Evolutionary conservation across 2,329 filamentous ascomycete genomes (phyloP), one percentile per base, ranked within the genome.

Genomic region (Pleochaeta shiraiana): DNA sequence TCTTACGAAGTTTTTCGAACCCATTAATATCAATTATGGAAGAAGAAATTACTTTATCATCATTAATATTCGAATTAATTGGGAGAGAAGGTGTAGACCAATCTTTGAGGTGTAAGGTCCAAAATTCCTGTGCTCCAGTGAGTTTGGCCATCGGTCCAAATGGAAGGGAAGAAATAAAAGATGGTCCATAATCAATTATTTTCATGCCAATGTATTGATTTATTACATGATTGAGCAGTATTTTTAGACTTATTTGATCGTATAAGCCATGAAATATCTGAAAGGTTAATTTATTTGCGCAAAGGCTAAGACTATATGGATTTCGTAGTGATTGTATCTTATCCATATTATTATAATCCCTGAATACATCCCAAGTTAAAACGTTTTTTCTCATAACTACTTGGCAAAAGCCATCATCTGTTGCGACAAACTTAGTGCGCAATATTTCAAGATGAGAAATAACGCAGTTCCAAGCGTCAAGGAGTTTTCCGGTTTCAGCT

Each of bases 181-280:
- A 71, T 0, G 83, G 82, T 0, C 76, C 77, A 7, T 72, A 69
- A 0, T 71, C 69, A 43, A 65, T 69, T 7, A 57, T 69, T 28
- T 67, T 21, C 2, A 67, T 47, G 0, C 70, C 70, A 19, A 70
- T 67, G 69, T 88, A 89, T 4, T 78, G 74, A 2, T 75, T 70
- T 31, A 76, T 74, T 2, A 95, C 77, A 24, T 78, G 74, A 2
- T 80, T 72, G 24, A 95, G 77, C 45, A 95, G 78, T 28, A 89
- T 73, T 1, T 80, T 78, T 45, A 95, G 79, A 66, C 90, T 92
- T 68, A 81, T 86, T 1, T 90, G 91, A 73, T 96, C 91, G 69
- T 96, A 96, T 0, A 95, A 73, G 0, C 82, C 90, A 72, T 96
- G 91, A 74, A 95, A 95, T 0, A 95, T 84, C 57, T 86, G 80